phyloP scores from a whole-genome alignment of 2,329 filamentous ascomycete species.

The Zymoseptoria tritici region DNA sequence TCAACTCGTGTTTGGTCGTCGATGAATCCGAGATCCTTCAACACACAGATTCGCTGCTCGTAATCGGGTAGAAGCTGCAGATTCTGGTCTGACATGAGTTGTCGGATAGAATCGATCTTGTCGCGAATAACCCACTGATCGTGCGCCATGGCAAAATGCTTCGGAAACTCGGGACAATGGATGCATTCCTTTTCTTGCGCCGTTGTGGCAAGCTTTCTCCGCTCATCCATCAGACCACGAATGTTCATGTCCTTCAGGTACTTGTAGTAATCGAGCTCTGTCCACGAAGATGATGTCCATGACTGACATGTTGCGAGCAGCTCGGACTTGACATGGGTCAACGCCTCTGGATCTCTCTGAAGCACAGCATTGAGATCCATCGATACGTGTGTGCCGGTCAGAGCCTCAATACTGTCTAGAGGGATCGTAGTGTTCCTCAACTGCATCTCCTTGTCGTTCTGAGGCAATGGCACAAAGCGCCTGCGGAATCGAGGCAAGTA shows the following conservation, averaged over 20 bases:
- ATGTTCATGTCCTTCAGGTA: conserved; percentile 71
- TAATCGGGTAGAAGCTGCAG: conserved; percentile 93
- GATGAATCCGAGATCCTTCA: conserved; percentile 87
- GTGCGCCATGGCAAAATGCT: conserved; percentile 94
- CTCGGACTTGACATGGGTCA: conserved; percentile 58
- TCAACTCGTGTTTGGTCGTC: conserved; percentile 81
- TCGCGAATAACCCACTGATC: conserved; percentile 95
- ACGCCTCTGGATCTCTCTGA: conserved; percentile 39
- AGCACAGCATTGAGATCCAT: conserved; percentile 34
- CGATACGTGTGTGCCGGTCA: conserved; percentile 59
- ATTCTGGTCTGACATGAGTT: conserved; percentile 91
- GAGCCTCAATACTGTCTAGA: conserved; percentile 71
- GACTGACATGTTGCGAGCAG: conserved; percentile 61
- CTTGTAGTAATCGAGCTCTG: conserved; percentile 73
- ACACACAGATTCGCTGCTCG: conserved; percentile 83
- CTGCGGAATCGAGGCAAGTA: conserved; percentile 66
- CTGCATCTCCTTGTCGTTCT: conserved; percentile 58
- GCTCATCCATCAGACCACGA: conserved; percentile 69
- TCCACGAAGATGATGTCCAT: conserved; percentile 70
- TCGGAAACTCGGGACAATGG: conserved; percentile 69
- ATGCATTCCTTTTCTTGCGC: conserved; percentile 61
- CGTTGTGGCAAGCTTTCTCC: conserved; percentile 54
- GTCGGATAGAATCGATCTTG: conserved; percentile 79
- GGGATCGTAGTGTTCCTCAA: conserved; percentile 63
- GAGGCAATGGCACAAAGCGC: conserved; percentile 60